Evolutionary conservation across 73 alveolate species (phyloP), one percentile per base, ranked within the genome.

Genomic region (Paramecium caudatum): DNA sequence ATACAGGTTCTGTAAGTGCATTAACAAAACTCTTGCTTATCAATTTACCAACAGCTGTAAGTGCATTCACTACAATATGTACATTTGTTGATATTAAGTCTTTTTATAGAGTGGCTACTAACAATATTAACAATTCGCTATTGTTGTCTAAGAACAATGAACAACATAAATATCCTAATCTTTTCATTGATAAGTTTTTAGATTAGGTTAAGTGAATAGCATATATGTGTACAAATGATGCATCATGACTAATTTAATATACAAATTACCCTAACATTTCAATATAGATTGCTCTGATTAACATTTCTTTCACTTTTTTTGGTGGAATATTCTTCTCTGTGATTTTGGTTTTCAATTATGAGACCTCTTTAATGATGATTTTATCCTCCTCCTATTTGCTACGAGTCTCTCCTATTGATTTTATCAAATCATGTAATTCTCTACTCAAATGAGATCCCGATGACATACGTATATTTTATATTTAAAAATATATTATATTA

Each of bases 341-440:
- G 90, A 99, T 94, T 88, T 95, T 95, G 39, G 90, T 90, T 94
- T 97, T 99, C 92, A 99, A 91, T 3, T 93, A 91, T 33, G 95
- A 95, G 55, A 95, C 94, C 90, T 99, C 99, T 25, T 94, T 93
- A 15, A 96, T 92, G 80, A 99, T 99, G 86, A 99, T 98, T 91
- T 98, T 97, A 70, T 99, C 99, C 94, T 97, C 99, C 90, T 97
- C 99, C 90, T 98, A 99, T 91, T 98, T 97, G 25, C 99, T 96
- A 46, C 99, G 96, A 43, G 99, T 96, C 94, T 97, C 99, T 45
- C 99, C 99, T 65, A 99, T 99, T 93, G 99, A 91, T 95, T 98
- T 99, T 91, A 99, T 98, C 82, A 99, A 96, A 92, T 99, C 99
- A 91, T 97, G 91, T 92, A 99, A 85, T 94, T 99, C 99, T 94